Evolutionary conservation across 2,329 filamentous ascomycete genomes (phyloP).

Genomic region (Thielaviopsis musarum): DNA sequence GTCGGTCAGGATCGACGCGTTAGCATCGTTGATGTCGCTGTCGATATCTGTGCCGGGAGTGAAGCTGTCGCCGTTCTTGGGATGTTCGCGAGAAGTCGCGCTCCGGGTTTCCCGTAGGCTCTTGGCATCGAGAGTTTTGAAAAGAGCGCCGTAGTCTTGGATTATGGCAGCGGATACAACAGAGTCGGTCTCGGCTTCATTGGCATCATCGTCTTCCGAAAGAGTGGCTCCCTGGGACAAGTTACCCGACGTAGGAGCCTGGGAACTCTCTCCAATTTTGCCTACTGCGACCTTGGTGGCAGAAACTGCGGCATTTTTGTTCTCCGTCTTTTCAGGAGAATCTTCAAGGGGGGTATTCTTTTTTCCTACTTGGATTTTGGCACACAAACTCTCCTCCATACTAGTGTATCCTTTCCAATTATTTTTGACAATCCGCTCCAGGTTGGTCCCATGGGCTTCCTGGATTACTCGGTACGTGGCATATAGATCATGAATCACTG

Average conservation of each 20-base stretch:
- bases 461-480: neutral
- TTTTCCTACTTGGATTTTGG: neutral
- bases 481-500: neutral
- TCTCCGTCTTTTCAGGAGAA: neutral
- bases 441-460: neutral
- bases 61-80: too few species aligned
- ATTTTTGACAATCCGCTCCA: neutral
- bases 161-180: neutral
- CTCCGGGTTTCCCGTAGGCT: neutral
- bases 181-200: too few species aligned
- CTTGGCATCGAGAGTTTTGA: neutral
- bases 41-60: neutral
- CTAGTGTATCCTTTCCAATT: neutral
- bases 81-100: neutral
- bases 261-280: too few species aligned
- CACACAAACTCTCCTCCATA: neutral
- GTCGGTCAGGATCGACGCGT: neutral
- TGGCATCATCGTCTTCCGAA: too few species aligned
- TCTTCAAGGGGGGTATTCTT: neutral
- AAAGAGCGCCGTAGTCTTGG: neutral
- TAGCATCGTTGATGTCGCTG: neutral
- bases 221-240: too few species aligned
- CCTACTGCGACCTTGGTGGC: too few species aligned
- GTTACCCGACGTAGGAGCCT: too few species aligned
- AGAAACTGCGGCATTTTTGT: too few species aligned